Conservation (phyloP, 2,329 filamentous ascomycete genomes). For the Mollisiaceae sp. region DNA sequence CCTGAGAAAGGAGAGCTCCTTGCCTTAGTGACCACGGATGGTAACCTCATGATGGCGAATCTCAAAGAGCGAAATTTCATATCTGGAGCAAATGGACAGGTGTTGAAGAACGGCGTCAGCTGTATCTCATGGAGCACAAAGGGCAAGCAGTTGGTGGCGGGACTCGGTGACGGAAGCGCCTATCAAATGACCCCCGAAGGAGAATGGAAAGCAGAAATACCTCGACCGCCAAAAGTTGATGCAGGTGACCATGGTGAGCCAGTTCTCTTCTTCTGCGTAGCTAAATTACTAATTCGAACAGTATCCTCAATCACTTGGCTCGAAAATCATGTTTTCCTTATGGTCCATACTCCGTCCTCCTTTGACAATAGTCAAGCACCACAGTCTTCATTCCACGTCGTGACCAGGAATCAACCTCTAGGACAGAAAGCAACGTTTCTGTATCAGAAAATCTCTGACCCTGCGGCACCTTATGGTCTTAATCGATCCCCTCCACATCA, state of each 20-base stretch:
- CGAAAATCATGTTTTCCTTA: slow-evolving; percentile 83
- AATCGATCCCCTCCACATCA: slow-evolving; percentile 74
- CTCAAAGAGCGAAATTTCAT: slow-evolving; percentile 68
- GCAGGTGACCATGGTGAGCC: slow-evolving; percentile 68
- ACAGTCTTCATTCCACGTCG: slow-evolving; percentile 77
- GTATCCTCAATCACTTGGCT: slow-evolving; percentile 88
- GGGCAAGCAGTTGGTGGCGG: slow-evolving; percentile 91
- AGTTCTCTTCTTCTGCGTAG: slow-evolving; percentile 9
- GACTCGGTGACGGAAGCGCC: slow-evolving; percentile 78
- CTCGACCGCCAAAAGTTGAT: slow-evolving; percentile 71
- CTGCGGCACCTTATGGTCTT: slow-evolving; percentile 73
- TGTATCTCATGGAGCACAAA: slow-evolving; percentile 90
- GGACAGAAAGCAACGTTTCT: slow-evolving; percentile 58
- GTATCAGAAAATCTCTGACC: slow-evolving; percentile 76
- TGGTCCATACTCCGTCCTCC: slow-evolving; percentile 74
- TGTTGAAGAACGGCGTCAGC: slow-evolving; percentile 76
- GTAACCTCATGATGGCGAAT: slow-evolving; percentile 84
- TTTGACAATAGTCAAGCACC: slow-evolving; percentile 58
- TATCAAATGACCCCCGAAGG: slow-evolving; percentile 86
- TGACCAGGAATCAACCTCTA: slow-evolving; percentile 64
- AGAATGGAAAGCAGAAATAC: slow-evolving; percentile 76
- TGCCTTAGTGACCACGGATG: slow-evolving; percentile 79
- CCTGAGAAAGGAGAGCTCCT: slow-evolving; percentile 74
- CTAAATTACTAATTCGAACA: slow-evolving; percentile 45
- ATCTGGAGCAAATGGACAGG: slow-evolving; percentile 62